Base-by-base conservation (phyloP, 2,329 filamentous ascomycete genomes). In the Claviceps digitariae region DNA sequence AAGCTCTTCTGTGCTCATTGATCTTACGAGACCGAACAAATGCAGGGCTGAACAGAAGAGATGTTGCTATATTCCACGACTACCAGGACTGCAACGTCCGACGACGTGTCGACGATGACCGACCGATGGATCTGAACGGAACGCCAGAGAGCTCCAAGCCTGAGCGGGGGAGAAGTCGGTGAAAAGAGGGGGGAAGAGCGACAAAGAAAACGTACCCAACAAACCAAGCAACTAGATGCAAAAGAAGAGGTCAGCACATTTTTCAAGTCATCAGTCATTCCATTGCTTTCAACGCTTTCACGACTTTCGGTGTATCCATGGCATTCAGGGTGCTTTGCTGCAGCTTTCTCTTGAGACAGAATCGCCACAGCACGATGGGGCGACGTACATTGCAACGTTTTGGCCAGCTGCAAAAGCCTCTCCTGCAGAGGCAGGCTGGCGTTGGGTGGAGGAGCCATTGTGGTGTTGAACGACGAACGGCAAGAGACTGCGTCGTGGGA, bases 361-460 rank as follows among this genome's bases (percentile, higher is more conserved):
- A 12, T n/a, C 38, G 21, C 15, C 20, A 52, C 10, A 29, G 41
- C 15, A 46, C 25, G 29, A 46, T 50, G 25, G 20, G 21, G 25
- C 67, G 67, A 82, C 74, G 69, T 82, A 86, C 91, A 98, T 76
- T 97, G 93, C 61, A 97, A 77, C 47, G 90, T 97, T 70, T 95
- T 83, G 60, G 85, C 90, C 61, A 97, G 78, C 61, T 80, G 76
- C 63, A 88, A 71, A 56, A 95, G 73, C 66, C 90, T 81, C 74
- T 93, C 83, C 65, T 74, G 72, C 63, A 93, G 75, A 67, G 88
- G 83, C 69, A 86, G 70, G 62, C 73, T 78, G 55, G 85, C 73
- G 55, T 84, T 74, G 59, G 86, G 84, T 69, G 86, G 84, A 72
- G 87, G 85, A 71, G 87, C 54, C 57, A 59, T 59, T 49, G 47